Base-by-base conservation (phyloP, 108 stramenopile genomes). In the Cyclotella kingstonii region DNA sequence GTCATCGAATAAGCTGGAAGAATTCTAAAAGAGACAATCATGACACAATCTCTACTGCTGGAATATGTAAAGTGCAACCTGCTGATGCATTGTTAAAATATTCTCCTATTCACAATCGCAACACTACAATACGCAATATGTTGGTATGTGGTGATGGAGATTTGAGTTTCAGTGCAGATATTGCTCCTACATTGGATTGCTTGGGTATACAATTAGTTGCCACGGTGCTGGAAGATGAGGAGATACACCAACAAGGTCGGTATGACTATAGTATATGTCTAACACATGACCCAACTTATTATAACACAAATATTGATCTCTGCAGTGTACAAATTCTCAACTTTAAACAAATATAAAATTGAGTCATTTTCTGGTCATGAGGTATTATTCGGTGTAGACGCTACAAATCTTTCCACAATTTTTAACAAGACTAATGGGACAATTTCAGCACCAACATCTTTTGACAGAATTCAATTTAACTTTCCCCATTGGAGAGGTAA, bases 401-500 rank as follows among this genome's bases (percentile, higher is more conserved):
- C 84, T 21, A 91, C 90, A 14, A 35, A 66, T 3, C 64, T 91
- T 19, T 42, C 47, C 12, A 26, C 46, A 25, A 52, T 74, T 39
- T 89, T 91, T 60, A 60, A 81, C 18, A 22, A 19, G 7, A 48
- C 34, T 26, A 21, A n/a, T 17, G 44, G 45, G 26, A 59, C 47
- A 41, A 1, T 21, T 46, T 45, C 76, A 23, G 55, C 25, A 26
- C 44, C 52, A 25, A 25, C 35, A 54, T 45, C 38, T 40, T 87
- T 91, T 73, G 82, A 89, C 58, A 51, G 77, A 15, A 89, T 91
- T 39, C 78, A 83, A 50, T 91, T 91, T 60, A 91, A 91, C 51
- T 91, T 91, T 77, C 90, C 90, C 15, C 90, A 91, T 69, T 91
- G 90, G 90, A 63, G 69, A 38, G 90, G 90, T 29, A 91, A 91